These are phyloP conservation scores for Neopestalotiopsis sp. DNA, from an alignment of 2,329 filamentous ascomycete genomes.

Conservation along the genomic window DNA sequence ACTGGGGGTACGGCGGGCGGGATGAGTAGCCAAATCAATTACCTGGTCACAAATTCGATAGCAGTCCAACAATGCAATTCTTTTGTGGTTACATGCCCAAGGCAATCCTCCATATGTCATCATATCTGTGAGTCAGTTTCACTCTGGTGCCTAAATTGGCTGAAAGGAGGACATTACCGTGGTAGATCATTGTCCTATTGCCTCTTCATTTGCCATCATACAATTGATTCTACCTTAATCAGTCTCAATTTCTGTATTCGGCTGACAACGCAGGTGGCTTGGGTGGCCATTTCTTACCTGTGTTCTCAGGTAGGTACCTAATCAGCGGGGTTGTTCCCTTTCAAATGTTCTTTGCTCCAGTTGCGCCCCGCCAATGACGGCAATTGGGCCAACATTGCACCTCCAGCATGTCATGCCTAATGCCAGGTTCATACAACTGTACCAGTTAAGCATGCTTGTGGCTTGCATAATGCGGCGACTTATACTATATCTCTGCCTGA, in stretches of 20 bases:
- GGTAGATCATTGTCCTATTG: background rate
- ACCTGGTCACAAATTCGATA: background rate
- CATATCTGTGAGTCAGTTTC: background rate
- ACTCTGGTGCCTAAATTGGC: background rate
- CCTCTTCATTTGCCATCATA: no score
- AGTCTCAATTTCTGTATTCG: no score
- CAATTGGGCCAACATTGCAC: background rate
- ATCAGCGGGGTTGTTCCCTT: slow-evolving; percentile 16
- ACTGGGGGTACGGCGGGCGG: background rate
- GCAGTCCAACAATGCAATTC: background rate
- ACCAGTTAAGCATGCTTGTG: no score
- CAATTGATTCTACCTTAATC: background rate
- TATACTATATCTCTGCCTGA: no score
- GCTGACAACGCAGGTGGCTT: background rate
- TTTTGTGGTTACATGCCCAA: no score
- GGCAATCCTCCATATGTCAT: background rate
- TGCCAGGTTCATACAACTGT: no score
- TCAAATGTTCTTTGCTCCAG: slow-evolving; percentile 14
- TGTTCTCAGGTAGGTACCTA: background rate
- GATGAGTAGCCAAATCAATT: background rate
- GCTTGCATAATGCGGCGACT: no score
- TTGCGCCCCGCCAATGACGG: slow-evolving; percentile 30
- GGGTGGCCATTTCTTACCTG: no score
- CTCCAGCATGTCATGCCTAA: background rate
- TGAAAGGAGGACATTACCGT: background rate